Evolutionary conservation across 192 early-diverging fungal genomes (phyloP).

Genomic region (Geosiphon pyriformis): DNA sequence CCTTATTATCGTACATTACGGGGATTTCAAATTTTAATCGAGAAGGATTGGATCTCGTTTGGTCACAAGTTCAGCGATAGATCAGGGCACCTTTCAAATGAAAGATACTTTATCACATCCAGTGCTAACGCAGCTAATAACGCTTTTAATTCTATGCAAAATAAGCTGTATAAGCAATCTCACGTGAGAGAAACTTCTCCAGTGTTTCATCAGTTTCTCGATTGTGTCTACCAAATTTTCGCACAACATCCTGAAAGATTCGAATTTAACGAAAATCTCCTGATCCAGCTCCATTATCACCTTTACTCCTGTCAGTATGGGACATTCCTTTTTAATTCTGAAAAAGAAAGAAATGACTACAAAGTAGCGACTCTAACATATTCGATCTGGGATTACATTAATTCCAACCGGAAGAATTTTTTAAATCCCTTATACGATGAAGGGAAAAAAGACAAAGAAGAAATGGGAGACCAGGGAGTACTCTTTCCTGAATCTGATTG

Average conservation of each 20-base stretch:
- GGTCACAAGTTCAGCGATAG: conserved; percentile 94
- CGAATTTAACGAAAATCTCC: conserved; percentile 83
- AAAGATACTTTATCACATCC: conserved; percentile 54
- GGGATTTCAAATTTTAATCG: conserved; percentile 86
- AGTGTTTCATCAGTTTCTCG: conserved; percentile 96
- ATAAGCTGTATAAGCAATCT: conserved; percentile 50
- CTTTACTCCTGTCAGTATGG: conserved; percentile 92
- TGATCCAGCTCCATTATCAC: conserved; percentile 79
- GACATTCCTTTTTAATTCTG: conserved; percentile 88
- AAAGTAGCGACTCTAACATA: conserved; percentile 39
- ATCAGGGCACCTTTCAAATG: conserved; percentile 82
- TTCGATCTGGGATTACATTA: conserved; percentile 82
- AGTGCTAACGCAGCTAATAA: conserved; percentile 51
- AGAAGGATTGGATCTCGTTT: conserved; percentile 98
- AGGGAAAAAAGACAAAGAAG: conserved; percentile 37
- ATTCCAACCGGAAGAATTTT: conserved; percentile 48
- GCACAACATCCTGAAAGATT: conserved; percentile 84
- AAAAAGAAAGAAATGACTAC: conserved; percentile 63
- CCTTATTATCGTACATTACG: conserved; percentile 93
- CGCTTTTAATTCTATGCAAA: conserved; percentile 55
- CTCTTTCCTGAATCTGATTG: conserved; percentile 55
- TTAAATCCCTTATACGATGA: conserved; percentile 56
- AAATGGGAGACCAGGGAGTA: conserved; percentile 49
- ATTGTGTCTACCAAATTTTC: conserved; percentile 92
- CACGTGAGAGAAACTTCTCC: conserved; percentile 83